Evolutionary conservation across 1,284 basidiomycete species (phyloP).

Genomic region (Lignosus rhinocerotis): DNA sequence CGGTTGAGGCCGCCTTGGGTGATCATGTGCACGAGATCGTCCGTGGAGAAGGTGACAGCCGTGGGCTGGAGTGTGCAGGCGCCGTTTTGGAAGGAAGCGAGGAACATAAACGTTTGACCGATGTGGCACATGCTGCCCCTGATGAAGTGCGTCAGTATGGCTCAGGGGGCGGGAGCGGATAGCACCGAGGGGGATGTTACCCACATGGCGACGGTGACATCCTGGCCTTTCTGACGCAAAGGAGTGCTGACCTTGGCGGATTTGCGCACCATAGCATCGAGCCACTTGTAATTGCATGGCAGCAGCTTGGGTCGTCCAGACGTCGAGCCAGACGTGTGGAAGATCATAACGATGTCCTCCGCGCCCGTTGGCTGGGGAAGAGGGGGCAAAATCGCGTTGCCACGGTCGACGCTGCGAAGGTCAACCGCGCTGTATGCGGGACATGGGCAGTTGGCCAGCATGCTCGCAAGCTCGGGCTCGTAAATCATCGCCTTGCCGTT

Average conservation of each 20-base stretch:
- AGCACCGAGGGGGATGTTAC: slow-evolving; percentile 1
- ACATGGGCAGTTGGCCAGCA: slow-evolving; percentile 45
- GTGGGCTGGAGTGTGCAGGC: slow-evolving; percentile 70
- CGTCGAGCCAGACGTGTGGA: slow-evolving; percentile 75
- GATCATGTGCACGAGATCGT: slow-evolving; percentile 72
- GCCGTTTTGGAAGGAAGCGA: slow-evolving; percentile 68
- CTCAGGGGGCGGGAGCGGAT: too few species aligned
- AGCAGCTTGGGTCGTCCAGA: slow-evolving; percentile 74
- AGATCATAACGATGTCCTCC: slow-evolving; percentile 54
- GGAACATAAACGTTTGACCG: slow-evolving; percentile 46
- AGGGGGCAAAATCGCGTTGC: slow-evolving; percentile 22
- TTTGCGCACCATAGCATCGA: slow-evolving; percentile 56
- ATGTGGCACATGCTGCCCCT: slow-evolving; percentile 36
- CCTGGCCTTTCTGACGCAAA: slow-evolving; percentile 49
- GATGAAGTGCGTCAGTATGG: not conserved
- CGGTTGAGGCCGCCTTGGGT: slow-evolving; percentile 63
- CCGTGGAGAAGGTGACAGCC: slow-evolving; percentile 57
- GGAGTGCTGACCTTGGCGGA: slow-evolving; percentile 53
- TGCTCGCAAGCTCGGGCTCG: slow-evolving; percentile 46
- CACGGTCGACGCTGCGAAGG: slow-evolving; percentile 36
- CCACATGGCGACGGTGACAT: slow-evolving; percentile 48
- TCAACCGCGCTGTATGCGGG: slow-evolving; percentile 45
- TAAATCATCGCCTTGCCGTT: slow-evolving; percentile 59
- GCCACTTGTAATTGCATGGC: slow-evolving; percentile 62
- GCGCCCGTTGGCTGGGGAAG: slow-evolving; percentile 28